A percentile compares a stretch with the other conserved stretches of the same genome.
Conservation (phyloP, 495 filamentous ascomycete genomes). For the Annulohypoxylon maeteangense region DNA sequence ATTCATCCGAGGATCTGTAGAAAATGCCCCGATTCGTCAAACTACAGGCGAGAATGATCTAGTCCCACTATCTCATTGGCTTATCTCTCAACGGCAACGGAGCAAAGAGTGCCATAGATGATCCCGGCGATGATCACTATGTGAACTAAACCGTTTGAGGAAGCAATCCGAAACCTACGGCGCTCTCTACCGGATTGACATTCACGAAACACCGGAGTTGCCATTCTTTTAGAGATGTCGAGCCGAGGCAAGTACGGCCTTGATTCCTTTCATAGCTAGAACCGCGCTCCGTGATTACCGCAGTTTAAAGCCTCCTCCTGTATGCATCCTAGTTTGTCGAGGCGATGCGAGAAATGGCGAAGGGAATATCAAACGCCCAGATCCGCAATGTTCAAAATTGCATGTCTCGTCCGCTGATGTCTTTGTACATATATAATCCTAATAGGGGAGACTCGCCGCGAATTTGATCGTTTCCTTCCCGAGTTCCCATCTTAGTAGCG, state of each 20-base stretch:
- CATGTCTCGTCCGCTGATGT: conserved; percentile 4
- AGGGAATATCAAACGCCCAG: conserved; percentile 36
- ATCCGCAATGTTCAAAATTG: conserved; percentile 22
- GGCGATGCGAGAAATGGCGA: conserved; percentile 32
- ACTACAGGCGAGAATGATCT: conserved; percentile 14
- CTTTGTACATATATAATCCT: conserved; percentile 23
- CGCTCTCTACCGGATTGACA: conserved; percentile 37
- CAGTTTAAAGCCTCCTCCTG: conserved; percentile 28
- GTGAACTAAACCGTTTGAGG: conserved; percentile 27
- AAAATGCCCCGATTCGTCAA: conserved; percentile 39
- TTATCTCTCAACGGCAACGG: conserved; percentile 28
- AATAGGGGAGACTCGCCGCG: conserved; percentile 20
- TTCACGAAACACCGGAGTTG: conserved; percentile 42
- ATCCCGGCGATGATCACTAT: conserved; percentile 32
- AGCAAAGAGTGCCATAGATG: conserved; percentile 13
- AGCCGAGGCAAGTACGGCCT: conserved; percentile 45
- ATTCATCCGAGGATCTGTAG: neutral
- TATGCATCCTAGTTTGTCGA: conserved; percentile 23
- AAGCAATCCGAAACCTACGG: conserved; percentile 40
- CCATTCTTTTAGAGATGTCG: conserved; percentile 63
- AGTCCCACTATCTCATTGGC: conserved; percentile 38
- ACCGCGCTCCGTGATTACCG: conserved; percentile 36
- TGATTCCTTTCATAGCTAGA: conserved; percentile 46
- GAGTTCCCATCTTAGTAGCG: conserved; percentile 9
- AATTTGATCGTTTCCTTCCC: neutral